Evolutionary conservation across 1,139 yeast species (phyloP).

Genomic region (Waltiozyma sp.): DNA sequence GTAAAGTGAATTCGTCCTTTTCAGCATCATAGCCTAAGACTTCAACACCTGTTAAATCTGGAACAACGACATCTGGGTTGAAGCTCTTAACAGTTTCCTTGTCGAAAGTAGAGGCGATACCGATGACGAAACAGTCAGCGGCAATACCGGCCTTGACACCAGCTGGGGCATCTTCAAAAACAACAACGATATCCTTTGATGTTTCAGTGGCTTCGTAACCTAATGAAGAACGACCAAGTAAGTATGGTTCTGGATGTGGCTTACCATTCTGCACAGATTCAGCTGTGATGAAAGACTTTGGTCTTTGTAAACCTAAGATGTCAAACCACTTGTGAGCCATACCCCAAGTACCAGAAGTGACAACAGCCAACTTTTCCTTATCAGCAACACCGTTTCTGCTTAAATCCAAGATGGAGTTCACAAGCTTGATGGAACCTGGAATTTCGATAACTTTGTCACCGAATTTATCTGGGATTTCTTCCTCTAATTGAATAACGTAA

Average conservation of each 20-base stretch:
- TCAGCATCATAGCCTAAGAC: constrained; percentile 26
- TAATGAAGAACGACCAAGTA: constrained; percentile 52
- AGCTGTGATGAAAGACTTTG: constrained; percentile 68
- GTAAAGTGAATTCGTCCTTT: constrained; percentile 24
- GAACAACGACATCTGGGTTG: constrained; percentile 73
- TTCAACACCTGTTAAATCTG: constrained; percentile 42
- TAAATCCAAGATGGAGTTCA: constrained; percentile 34
- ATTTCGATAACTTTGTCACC: constrained; percentile 64
- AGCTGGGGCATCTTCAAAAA: constrained; percentile 81
- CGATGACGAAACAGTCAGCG: constrained; percentile 74
- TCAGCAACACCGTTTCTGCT: constrained; percentile 19
- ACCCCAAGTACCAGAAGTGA: constrained; percentile 68
- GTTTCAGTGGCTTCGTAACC: constrained; percentile 38
- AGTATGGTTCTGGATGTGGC: constrained; percentile 70
- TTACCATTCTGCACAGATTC: constrained; percentile 30
- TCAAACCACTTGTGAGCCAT: constrained; percentile 76
- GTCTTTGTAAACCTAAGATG: constrained; percentile 49
- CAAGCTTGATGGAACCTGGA: constrained; percentile 62
- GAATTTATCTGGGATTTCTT: constrained; percentile 58
- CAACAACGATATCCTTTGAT: constrained; percentile 33
- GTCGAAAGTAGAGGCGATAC: constrained; percentile 70
- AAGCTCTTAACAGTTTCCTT: constrained; percentile 54
- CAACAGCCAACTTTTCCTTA: constrained; percentile 51
- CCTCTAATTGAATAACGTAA: constrained; percentile 60
- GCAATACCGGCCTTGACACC: constrained; percentile 75